phyloP scores from a whole-genome alignment of 345 rosid species.

The Lagerstroemia speciosa region DNA sequence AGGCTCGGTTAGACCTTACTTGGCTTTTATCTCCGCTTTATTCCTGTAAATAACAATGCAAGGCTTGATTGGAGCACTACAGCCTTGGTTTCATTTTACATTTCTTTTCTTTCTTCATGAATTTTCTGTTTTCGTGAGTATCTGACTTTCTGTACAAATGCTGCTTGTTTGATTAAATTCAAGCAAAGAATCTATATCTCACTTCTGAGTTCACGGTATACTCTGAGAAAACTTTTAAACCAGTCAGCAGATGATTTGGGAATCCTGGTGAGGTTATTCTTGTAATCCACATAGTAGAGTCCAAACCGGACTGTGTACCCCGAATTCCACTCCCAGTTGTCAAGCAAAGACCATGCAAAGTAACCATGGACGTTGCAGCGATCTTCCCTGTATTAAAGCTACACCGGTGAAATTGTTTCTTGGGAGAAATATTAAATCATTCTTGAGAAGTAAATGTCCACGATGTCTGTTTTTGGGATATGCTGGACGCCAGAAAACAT shows the following conservation, averaged over 20 bases:
- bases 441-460: not conserved
- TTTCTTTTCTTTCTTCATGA: not conserved
- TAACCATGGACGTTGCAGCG: constrained; percentile 58
- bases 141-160: not conserved
- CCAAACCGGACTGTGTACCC: constrained; percentile 87
- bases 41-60: not conserved
- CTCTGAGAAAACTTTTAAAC: constrained; percentile 52
- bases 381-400: constrained; percentile 39
- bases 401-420: not conserved
- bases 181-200: constrained; percentile 6
- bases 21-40: not conserved
- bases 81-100: not conserved
- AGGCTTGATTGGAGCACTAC: not conserved
- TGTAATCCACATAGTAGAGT: constrained; percentile 70
- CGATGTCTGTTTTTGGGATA: not conserved
- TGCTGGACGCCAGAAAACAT: not conserved
- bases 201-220: constrained; percentile 10
- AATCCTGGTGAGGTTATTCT: constrained; percentile 64
- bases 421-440: not conserved
- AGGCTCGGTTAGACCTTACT: not conserved
- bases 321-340: constrained; percentile 96
- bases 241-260: constrained; percentile 74
- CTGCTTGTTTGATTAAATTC: not conserved
- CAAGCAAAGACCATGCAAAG: constrained; percentile 83
- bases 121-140: not conserved